These are phyloP conservation scores for Yamadazyma tumulicola DNA, from an alignment of 805 yeast genomes.

Conservation along the genomic window DNA sequence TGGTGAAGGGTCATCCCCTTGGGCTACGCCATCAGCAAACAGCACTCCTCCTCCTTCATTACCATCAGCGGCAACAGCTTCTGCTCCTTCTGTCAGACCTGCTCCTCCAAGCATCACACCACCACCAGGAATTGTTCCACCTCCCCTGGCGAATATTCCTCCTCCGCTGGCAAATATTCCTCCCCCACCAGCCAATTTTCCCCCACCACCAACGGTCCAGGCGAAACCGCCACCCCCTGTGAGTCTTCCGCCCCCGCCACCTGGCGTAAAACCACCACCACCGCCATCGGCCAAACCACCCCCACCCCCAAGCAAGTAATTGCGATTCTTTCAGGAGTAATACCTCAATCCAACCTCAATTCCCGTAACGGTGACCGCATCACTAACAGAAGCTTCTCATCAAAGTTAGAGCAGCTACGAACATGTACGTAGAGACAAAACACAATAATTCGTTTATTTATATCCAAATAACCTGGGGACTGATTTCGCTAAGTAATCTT, in stretches of 20 bases:
- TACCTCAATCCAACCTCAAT: too few species aligned
- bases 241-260: slow-evolving; percentile 8
- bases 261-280: slow-evolving; percentile 14
- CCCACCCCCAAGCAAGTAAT: slow-evolving; percentile 18
- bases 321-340: too few species aligned
- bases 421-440: too few species aligned
- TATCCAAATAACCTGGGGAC: background rate
- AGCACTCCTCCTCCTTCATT: slow-evolving; percentile 6
- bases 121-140: slow-evolving; percentile 11
- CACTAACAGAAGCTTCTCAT: too few species aligned
- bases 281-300: slow-evolving; percentile 17
- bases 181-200: slow-evolving; percentile 15
- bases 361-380: too few species aligned
- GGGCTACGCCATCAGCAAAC: slow-evolving; percentile 5
- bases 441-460: too few species aligned
- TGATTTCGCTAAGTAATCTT: slow-evolving; percentile 1
- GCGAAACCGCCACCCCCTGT: slow-evolving; percentile 19
- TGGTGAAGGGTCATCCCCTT: slow-evolving; percentile 22
- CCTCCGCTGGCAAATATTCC: slow-evolving; percentile 7
- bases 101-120: slow-evolving; percentile 6
- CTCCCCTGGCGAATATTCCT: slow-evolving; percentile 9
- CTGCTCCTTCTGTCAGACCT: slow-evolving; percentile 8
- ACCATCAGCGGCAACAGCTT: slow-evolving; percentile 15
- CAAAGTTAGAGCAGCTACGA: too few species aligned
- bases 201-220: slow-evolving; percentile 18